phyloP scores from a whole-genome alignment of 805 yeast genomes.

The Yarrowia sp. region DNA sequence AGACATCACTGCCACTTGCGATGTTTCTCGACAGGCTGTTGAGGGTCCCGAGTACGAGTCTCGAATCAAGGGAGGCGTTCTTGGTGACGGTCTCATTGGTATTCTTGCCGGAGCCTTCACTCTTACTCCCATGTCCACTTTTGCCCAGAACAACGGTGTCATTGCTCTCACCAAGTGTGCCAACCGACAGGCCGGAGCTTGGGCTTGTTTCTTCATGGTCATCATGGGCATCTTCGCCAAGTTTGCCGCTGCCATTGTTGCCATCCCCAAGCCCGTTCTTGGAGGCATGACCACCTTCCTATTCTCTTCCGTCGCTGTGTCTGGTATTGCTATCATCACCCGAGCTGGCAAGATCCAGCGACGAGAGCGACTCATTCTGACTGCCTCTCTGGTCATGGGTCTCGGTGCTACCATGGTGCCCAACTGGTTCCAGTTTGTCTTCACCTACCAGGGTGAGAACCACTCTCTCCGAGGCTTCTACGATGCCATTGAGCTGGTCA shows the following conservation, averaged over 20 bases:
- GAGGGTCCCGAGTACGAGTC: constrained; percentile 80
- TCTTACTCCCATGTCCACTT: constrained; percentile 81
- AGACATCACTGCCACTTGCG: constrained; percentile 91
- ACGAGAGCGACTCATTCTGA: constrained; percentile 68
- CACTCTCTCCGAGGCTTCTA: constrained; percentile 55
- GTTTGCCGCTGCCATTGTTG: constrained; percentile 80
- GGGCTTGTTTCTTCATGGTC: constrained; percentile 74
- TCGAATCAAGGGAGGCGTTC: constrained; percentile 87
- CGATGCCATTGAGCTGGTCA: constrained; percentile 63
- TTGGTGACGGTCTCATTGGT: constrained; percentile 85
- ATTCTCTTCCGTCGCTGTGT: constrained; percentile 70
- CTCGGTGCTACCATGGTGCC: constrained; percentile 64
- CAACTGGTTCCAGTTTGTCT: constrained; percentile 59
- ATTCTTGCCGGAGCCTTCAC: constrained; percentile 73
- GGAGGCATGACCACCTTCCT: constrained; percentile 87
- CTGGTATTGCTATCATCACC: constrained; percentile 66
- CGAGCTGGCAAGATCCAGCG: constrained; percentile 51
- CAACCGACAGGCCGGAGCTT: constrained; percentile 72
- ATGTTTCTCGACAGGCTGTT: constrained; percentile 79
- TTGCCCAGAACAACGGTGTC: constrained; percentile 95
- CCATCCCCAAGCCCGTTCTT: constrained; percentile 73
- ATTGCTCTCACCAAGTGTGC: constrained; percentile 92
- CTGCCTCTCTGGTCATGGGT: constrained; percentile 63
- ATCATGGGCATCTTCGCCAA: constrained; percentile 86
- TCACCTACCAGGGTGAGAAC: constrained; percentile 63